A percentile compares a stretch with the other conserved stretches of the same genome.
phyloP scores from a whole-genome alignment of 2,329 filamentous ascomycete species.

The Boeremia exigua region DNA sequence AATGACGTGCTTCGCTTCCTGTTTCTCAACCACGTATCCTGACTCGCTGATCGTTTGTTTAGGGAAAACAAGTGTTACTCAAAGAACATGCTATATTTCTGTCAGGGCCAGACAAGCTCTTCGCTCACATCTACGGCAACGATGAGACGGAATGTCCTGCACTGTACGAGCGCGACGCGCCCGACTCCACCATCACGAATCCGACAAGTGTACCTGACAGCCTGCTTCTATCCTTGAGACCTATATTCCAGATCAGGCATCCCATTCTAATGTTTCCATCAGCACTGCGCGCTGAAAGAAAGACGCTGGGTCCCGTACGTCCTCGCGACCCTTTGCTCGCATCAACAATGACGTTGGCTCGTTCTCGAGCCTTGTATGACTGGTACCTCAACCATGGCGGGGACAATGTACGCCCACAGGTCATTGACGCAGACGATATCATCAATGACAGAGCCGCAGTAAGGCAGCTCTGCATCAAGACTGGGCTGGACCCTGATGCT shows the following conservation, averaged over 20 bases:
- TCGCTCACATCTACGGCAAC: slow-evolving; percentile 6
- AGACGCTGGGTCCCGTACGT: not conserved
- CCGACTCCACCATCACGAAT: slow-evolving; percentile 13
- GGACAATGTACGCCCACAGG: not conserved
- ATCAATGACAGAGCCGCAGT: slow-evolving; percentile 19
- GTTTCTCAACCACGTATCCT: not conserved
- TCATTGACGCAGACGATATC: slow-evolving; percentile 29
- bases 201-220: slow-evolving; percentile 21
- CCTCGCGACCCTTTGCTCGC: not conserved
- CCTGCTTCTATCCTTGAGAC: slow-evolving; percentile 20
- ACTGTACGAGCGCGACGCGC: slow-evolving; percentile 11
- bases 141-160: not conserved
- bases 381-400: slow-evolving; percentile 17
- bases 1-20: not conserved
- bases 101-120: slow-evolving; percentile 16
- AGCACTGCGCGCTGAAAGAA: slow-evolving; percentile 17
- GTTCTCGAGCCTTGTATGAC: slow-evolving; percentile 13
- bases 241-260: slow-evolving; percentile 27
- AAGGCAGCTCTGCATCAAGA: slow-evolving; percentile 15
- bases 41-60: not conserved
- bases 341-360: not conserved
- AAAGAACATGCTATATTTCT: slow-evolving; percentile 23
- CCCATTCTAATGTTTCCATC: slow-evolving; percentile 25
- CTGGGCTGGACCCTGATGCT: slow-evolving; percentile 14
- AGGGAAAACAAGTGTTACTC: slow-evolving; percentile 21